Evolutionary conservation across 345 rosid genomes (phyloP).

Genomic region (Pugionium cornutum): DNA sequence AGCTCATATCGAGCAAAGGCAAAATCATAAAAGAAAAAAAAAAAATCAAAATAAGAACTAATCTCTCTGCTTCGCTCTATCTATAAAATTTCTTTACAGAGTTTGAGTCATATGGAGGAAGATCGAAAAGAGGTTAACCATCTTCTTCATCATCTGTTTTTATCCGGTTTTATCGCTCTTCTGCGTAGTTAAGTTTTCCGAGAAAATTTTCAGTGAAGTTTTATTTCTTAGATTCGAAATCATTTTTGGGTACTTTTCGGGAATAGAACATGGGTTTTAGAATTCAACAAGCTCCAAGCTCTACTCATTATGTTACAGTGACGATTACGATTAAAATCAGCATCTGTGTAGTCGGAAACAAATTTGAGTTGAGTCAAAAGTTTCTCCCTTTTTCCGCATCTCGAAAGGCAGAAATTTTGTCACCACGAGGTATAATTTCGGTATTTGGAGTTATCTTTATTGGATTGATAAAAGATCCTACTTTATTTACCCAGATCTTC

Average conservation of each 20-base stretch:
- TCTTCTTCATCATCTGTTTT: constrained; percentile 4
- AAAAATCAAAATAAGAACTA: neutral
- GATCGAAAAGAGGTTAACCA: constrained; percentile 38
- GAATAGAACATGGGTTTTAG: constrained; percentile 5
- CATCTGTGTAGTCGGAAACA: constrained; percentile 3
- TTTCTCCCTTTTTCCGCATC: constrained; percentile 8
- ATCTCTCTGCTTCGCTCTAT: constrained; percentile 1
- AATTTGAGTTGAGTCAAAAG: constrained; percentile 2
- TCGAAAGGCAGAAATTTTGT: constrained; percentile 9
- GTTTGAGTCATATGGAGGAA: constrained; percentile 32
- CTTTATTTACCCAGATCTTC: constrained; percentile 17
- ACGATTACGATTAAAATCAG: neutral
- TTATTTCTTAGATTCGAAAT: too few species aligned
- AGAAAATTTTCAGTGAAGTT: neutral
- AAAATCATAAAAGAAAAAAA: neutral
- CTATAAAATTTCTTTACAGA: constrained; percentile 6
- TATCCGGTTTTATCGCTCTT: neutral
- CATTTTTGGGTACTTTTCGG: constrained; percentile 14
- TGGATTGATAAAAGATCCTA: constrained; percentile 19
- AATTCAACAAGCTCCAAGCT: constrained; percentile 18
- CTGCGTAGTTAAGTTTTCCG: constrained; percentile 11
- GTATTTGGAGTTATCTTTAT: constrained; percentile 11
- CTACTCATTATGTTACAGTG: constrained; percentile 19
- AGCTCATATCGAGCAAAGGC: constrained; percentile 10
- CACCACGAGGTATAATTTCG: constrained; percentile 17